These are phyloP conservation scores for Cenococcum geophilum DNA, from an alignment of 495 filamentous ascomycete genomes.

Conservation along the genomic window DNA sequence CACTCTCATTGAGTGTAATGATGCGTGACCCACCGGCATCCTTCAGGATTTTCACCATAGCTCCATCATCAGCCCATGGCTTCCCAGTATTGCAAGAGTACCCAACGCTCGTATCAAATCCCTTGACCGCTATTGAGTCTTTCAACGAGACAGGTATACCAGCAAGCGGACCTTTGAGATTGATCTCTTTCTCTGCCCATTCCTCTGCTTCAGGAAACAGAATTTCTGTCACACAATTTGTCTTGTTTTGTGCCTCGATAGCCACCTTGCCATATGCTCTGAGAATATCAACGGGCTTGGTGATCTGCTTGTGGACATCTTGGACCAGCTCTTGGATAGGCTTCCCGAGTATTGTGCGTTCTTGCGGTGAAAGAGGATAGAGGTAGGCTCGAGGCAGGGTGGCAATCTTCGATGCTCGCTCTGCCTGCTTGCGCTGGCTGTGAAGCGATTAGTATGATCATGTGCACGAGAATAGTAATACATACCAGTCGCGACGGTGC, in stretches of 20 bases:
- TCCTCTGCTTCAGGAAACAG: constrained; percentile 71
- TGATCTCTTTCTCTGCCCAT: constrained; percentile 63
- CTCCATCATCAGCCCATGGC: constrained; percentile 59
- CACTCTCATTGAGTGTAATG: neutral
- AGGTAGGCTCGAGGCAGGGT: constrained; percentile 62
- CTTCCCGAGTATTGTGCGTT: constrained; percentile 61
- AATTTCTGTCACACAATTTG: constrained; percentile 89
- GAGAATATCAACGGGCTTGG: constrained; percentile 67
- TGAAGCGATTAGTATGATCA: constrained; percentile 10
- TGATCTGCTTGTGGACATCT: constrained; percentile 62
- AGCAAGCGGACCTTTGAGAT: constrained; percentile 76
- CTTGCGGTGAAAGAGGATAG: constrained; percentile 51
- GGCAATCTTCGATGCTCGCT: constrained; percentile 63
- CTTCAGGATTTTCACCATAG: constrained; percentile 70
- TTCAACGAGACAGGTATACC: constrained; percentile 88
- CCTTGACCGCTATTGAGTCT: constrained; percentile 76
- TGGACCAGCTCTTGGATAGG: constrained; percentile 73
- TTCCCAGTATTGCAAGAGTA: constrained; percentile 70
- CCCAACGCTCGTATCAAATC: constrained; percentile 82
- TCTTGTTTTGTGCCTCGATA: constrained; percentile 74
- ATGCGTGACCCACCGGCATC: constrained; percentile 60
- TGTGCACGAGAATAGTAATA: neutral
- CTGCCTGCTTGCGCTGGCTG: constrained; percentile 73
- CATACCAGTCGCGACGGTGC: constrained; percentile 56
- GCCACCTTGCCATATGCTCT: constrained; percentile 87